A percentile compares a stretch with the other conserved stretches of the same genome.
phyloP scores from a whole-genome alignment of 2,329 filamentous ascomycete genomes.

The Aschersonia sp. region DNA sequence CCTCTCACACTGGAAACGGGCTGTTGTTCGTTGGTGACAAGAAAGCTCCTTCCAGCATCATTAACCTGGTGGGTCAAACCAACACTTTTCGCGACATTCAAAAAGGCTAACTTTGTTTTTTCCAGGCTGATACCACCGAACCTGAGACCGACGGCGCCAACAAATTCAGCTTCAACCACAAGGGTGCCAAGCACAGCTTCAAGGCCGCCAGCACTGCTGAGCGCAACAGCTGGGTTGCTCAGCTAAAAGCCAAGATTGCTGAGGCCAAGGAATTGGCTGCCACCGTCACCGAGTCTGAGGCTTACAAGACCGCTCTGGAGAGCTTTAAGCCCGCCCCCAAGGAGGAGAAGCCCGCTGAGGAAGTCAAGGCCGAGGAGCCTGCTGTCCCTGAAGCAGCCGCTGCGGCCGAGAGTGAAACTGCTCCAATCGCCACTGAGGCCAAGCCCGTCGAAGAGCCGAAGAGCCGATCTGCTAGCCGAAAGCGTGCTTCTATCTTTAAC shows the following conservation, averaged over 20 bases:
- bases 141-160: constrained; percentile 58
- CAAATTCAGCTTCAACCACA: constrained; percentile 77
- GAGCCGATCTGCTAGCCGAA: constrained; percentile 48
- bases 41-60: constrained; percentile 62
- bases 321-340: constrained; percentile 35
- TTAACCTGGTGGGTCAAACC: constrained; percentile 57
- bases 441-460: constrained; percentile 36
- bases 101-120: constrained; percentile 2
- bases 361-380: constrained; percentile 17
- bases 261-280: constrained; percentile 74
- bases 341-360: constrained; percentile 16
- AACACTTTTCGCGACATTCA: background rate
- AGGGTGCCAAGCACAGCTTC: constrained; percentile 87
- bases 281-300: constrained; percentile 60
- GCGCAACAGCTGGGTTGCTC: constrained; percentile 83
- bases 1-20: constrained; percentile 86
- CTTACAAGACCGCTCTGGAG: constrained; percentile 77
- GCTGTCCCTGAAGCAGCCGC: constrained; percentile 21
- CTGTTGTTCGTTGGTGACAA: constrained; percentile 87
- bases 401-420: constrained; percentile 13
- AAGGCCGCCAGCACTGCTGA: constrained; percentile 62
- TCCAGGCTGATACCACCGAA: constrained; percentile 47
- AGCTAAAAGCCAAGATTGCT: constrained; percentile 66
- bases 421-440: constrained; percentile 14
- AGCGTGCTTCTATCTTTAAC: constrained; percentile 51